Conservation (phyloP, 768 basidiomycete species). For the Pulveroboletus ravenelii region DNA sequence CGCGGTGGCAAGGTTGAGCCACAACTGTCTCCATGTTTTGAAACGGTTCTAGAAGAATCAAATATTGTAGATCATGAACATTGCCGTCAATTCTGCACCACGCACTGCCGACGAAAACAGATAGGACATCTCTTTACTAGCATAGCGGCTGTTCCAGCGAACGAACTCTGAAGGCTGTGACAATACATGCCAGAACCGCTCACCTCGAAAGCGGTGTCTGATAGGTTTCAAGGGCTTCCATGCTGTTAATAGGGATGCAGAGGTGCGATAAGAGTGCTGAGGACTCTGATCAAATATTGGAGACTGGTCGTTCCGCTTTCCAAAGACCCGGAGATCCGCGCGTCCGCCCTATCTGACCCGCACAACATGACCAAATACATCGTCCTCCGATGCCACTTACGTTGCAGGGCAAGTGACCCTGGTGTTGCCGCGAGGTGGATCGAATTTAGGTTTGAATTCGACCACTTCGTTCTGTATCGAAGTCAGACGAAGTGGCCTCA, state of each 20-base stretch:
- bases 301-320: background rate
- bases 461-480: too few species aligned
- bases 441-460: too few species aligned
- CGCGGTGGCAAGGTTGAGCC: conserved; percentile 94
- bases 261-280: background rate
- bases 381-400: background rate
- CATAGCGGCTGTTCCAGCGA: conserved; percentile 74
- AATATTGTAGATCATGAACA: background rate
- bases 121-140: conserved; percentile 97
- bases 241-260: conserved; percentile 14
- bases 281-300: conserved; percentile 5
- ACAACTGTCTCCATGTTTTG: conserved; percentile 90
- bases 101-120: conserved; percentile 91
- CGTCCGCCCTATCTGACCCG: background rate
- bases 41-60: conserved; percentile 70
- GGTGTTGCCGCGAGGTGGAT: too few species aligned
- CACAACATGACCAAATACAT: background rate
- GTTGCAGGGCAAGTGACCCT: too few species aligned
- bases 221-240: conserved; percentile 69
- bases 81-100: conserved; percentile 4
- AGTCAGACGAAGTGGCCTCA: too few species aligned
- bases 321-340: too few species aligned
- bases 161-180: conserved; percentile 1
- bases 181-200: conserved; percentile 2
- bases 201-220: conserved; percentile 81